A percentile compares a stretch with the other conserved stretches of the same genome.
Conservation (phyloP, 1,284 basidiomycete genomes). For the Phylloboletellus chloephorus region DNA sequence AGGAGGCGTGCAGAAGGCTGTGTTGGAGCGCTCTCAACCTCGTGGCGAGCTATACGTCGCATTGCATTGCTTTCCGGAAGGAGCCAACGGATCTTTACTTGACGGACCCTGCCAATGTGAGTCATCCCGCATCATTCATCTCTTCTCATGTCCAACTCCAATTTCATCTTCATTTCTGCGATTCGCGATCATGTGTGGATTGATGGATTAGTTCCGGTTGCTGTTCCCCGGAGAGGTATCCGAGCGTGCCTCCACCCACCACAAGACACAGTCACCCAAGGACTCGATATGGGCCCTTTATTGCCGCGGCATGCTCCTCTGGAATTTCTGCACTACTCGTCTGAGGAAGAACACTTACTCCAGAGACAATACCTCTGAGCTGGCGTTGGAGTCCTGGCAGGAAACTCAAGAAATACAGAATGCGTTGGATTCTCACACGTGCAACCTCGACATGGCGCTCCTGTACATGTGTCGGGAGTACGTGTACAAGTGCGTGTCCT, state of each 20-base stretch:
- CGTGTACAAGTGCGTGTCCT: constrained; percentile 59
- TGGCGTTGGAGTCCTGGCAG: constrained; percentile 53
- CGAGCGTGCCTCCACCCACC: constrained; percentile 40
- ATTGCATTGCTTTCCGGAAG: constrained; percentile 58
- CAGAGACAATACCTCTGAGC: constrained; percentile 51
- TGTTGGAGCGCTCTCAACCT: constrained; percentile 70
- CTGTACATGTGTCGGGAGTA: constrained; percentile 67
- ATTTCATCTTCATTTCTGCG: constrained; percentile 27
- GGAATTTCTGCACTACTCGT: constrained; percentile 59
- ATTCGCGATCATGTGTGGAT: constrained; percentile 6
- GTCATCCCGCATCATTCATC: constrained; percentile 22
- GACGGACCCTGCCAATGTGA: constrained; percentile 58
- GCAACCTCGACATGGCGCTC: constrained; percentile 60
- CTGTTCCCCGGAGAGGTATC: constrained; percentile 59
- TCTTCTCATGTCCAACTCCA: constrained; percentile 9
- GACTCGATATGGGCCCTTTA: constrained; percentile 75
- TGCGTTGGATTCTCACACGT: constrained; percentile 58
- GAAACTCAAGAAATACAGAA: constrained; percentile 63
- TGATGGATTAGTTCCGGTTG: constrained; percentile 41
- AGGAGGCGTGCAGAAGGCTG: constrained; percentile 64
- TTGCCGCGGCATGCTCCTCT: constrained; percentile 71
- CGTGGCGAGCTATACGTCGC: constrained; percentile 57
- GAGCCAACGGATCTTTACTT: constrained; percentile 52
- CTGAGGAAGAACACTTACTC: constrained; percentile 39
- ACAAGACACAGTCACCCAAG: constrained; percentile 49